Conservation (phyloP, 2,329 filamentous ascomycete genomes). For the Aspergillus felis region DNA sequence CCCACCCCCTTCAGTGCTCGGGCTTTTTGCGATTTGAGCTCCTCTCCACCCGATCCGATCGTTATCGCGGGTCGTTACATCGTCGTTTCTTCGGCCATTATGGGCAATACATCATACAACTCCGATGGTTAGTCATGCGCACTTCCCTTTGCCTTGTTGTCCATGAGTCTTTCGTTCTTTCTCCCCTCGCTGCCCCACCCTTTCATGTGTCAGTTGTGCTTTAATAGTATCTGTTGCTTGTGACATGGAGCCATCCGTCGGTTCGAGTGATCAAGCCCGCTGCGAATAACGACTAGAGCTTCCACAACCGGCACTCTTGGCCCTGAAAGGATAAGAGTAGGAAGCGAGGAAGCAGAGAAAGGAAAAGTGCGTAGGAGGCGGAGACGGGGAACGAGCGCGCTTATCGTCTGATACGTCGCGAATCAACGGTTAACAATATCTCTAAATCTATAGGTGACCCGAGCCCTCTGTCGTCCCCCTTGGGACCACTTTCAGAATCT, state of each 20-base stretch:
- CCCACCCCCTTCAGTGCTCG: background rate
- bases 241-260: background rate
- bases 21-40: conserved; percentile 14
- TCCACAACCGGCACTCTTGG: background rate
- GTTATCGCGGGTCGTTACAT: conserved; percentile 16
- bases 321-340: background rate
- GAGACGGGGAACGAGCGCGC: background rate
- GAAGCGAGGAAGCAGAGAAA: background rate
- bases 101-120: conserved; percentile 33
- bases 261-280: background rate
- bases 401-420: background rate
- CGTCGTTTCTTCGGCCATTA: conserved; percentile 20
- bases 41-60: conserved; percentile 17
- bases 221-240: background rate
- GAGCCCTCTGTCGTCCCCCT: conserved; percentile 38
- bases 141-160: conserved; percentile 10
- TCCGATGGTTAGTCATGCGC: conserved; percentile 36
- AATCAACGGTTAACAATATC: conserved; percentile 9
- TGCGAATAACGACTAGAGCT: background rate
- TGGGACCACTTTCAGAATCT: conserved; percentile 34
- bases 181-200: background rate
- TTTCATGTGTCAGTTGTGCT: background rate
- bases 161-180: conserved; percentile 13
- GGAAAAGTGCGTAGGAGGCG: background rate
- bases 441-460: conserved; percentile 29